Conservation (phyloP, 768 basidiomycete species). For the Mycena crocata region DNA sequence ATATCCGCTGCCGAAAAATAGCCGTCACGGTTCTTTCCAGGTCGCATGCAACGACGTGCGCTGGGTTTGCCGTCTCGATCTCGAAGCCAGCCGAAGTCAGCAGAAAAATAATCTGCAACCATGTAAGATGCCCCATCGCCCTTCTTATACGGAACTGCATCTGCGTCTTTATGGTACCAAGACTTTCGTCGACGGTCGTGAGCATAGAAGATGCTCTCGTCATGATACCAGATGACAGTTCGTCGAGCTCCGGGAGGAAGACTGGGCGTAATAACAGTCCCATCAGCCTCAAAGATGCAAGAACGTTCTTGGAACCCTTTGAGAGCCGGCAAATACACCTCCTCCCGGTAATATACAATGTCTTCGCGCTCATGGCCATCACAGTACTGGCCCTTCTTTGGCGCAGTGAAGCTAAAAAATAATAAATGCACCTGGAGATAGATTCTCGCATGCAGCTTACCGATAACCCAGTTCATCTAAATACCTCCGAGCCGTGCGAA, state of each 20-base stretch:
- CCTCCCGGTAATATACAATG: conserved; percentile 41
- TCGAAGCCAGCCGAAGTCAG: conserved; percentile 44
- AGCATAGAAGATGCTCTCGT: conserved; percentile 50
- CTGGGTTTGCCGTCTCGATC: conserved; percentile 34
- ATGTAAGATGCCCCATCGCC: conserved; percentile 49
- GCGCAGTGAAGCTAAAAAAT: conserved; percentile 1
- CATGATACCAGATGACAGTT: conserved; percentile 38
- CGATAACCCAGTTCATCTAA: conserved; percentile 38
- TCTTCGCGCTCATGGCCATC: conserved; percentile 45
- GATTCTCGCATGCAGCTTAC: too few species aligned
- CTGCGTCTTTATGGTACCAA: conserved; percentile 38
- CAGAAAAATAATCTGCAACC: conserved; percentile 50
- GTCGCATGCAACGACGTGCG: conserved; percentile 37
- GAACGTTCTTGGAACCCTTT: conserved; percentile 19
- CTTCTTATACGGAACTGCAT: conserved; percentile 42
- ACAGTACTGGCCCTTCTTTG: conserved; percentile 39
- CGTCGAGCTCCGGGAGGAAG: background rate
- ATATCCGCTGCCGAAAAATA: conserved; percentile 38
- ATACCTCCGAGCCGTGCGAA: conserved; percentile 39
- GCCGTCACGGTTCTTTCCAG: conserved; percentile 38
- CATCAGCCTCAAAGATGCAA: conserved; percentile 17
- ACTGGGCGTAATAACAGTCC: background rate
- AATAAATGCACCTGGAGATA: background rate
- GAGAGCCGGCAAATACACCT: conserved; percentile 36
- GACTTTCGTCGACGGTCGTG: conserved; percentile 39